Evolutionary conservation across 768 basidiomycete genomes (phyloP).

Genomic region (Lactarius hengduanensis): DNA sequence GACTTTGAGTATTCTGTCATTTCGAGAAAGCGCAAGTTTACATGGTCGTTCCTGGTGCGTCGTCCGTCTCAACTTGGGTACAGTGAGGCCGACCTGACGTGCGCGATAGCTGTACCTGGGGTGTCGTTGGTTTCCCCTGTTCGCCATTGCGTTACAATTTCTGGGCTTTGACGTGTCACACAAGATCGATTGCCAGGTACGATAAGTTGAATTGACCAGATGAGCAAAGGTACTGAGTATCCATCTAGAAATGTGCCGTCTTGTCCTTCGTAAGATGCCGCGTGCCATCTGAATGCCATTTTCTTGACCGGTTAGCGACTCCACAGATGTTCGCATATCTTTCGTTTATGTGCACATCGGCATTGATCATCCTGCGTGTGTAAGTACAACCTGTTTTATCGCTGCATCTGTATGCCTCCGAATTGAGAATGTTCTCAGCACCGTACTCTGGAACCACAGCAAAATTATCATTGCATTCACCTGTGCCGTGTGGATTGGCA

Average conservation of each 20-base stretch:
- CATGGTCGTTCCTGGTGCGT: slow-evolving; percentile 21
- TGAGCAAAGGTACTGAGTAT: not conserved
- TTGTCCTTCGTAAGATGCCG: slow-evolving; percentile 13
- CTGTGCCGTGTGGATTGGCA: slow-evolving; percentile 1
- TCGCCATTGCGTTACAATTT: not conserved
- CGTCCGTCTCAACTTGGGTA: not conserved
- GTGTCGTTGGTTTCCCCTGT: slow-evolving; percentile 19
- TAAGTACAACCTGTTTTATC: not conserved
- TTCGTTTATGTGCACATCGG: slow-evolving; percentile 19
- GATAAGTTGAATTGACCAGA: not conserved
- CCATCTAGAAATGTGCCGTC: slow-evolving; percentile 14
- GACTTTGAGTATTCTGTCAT: slow-evolving; percentile 20
- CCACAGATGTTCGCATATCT: slow-evolving; percentile 16
- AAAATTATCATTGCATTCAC: not conserved
- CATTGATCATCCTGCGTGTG: slow-evolving; percentile 23
- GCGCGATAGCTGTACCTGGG: slow-evolving; percentile 19
- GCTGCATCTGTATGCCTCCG: not conserved
- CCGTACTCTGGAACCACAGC: slow-evolving; percentile 17
- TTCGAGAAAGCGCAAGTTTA: slow-evolving; percentile 14
- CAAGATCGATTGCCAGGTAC: slow-evolving; percentile 14
- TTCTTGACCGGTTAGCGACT: not conserved
- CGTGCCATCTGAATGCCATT: not conserved
- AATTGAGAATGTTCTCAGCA: not conserved
- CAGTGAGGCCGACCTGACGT: not conserved
- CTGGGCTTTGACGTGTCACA: not conserved